Evolutionary conservation across 78 protist genomes (phyloP).

Genomic region (Monosiga brevicollis): DNA sequence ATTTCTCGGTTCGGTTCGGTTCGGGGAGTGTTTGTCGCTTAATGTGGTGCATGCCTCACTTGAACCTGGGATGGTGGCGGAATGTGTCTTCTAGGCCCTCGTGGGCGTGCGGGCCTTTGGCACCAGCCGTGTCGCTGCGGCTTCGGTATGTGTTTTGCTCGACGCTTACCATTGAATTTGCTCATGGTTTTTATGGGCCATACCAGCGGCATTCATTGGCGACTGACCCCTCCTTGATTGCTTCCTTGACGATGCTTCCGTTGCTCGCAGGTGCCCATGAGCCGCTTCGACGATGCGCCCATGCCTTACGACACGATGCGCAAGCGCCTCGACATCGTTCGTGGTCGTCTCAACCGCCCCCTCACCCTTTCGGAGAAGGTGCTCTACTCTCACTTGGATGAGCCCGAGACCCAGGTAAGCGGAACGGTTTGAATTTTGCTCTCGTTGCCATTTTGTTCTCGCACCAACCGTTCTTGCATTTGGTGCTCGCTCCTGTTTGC

Average conservation of each 20-base stretch:
- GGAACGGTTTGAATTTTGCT: background rate
- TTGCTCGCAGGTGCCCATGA: conserved; percentile 33
- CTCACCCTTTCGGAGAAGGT: conserved; percentile 86
- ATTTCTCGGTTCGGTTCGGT: background rate
- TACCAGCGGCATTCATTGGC: background rate
- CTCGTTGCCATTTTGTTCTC: background rate
- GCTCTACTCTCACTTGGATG: conserved; percentile 74
- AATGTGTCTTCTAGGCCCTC: background rate
- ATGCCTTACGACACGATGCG: conserved; percentile 27
- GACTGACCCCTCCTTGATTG: background rate
- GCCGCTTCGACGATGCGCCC: conserved; percentile 29
- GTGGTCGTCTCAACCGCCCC: conserved; percentile 50
- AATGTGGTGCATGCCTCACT: background rate
- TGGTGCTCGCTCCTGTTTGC: too few species aligned
- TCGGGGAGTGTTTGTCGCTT: background rate
- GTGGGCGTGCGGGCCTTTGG: background rate
- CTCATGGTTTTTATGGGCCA: background rate
- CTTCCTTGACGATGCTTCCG: background rate
- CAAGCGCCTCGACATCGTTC: conserved; percentile 16
- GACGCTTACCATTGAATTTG: background rate
- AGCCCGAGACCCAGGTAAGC: conserved; percentile 41
- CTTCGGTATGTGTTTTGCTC: background rate
- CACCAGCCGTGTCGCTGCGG: background rate
- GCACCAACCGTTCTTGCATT: background rate
- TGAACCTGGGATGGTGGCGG: background rate